Conservation (phyloP, 495 filamentous ascomycete genomes). For the Xylaria bambusicola region DNA sequence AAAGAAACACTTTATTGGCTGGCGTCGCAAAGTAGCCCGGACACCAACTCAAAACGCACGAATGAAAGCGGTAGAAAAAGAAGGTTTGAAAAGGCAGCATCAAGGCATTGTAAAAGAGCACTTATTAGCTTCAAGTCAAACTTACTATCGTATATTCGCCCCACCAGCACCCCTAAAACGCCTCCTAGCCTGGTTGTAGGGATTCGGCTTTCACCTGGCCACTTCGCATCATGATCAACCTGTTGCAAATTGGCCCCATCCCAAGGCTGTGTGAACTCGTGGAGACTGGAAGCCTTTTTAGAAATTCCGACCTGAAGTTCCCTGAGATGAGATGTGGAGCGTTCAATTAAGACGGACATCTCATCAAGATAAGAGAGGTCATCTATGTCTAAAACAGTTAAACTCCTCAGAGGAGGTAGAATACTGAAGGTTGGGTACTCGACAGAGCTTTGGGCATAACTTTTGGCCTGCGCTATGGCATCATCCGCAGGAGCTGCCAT, state of each 20-base stretch:
- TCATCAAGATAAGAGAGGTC: slow-evolving; percentile 87
- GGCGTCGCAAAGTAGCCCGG: background rate
- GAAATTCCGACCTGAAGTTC: slow-evolving; percentile 84
- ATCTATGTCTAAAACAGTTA: slow-evolving; percentile 87
- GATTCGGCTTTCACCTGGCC: slow-evolving; percentile 53
- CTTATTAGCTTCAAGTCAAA: background rate
- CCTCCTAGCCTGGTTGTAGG: slow-evolving; percentile 62
- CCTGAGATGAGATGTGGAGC: slow-evolving; percentile 64
- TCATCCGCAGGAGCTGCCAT: slow-evolving; percentile 35
- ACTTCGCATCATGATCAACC: slow-evolving; percentile 55
- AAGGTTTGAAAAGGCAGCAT: too few relatives aligned
- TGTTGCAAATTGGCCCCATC: slow-evolving; percentile 59
- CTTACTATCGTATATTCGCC: slow-evolving; percentile 63
- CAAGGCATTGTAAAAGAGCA: too few relatives aligned
- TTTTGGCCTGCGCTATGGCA: slow-evolving; percentile 27
- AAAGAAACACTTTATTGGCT: background rate
- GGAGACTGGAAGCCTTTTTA: slow-evolving; percentile 50
- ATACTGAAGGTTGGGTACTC: slow-evolving; percentile 88
- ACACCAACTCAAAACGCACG: background rate
- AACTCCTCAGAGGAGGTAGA: slow-evolving; percentile 75
- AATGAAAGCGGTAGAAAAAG: too few relatives aligned
- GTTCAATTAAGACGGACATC: slow-evolving; percentile 77
- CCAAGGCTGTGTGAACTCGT: slow-evolving; percentile 63
- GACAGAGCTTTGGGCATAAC: slow-evolving; percentile 52
- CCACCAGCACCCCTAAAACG: slow-evolving; percentile 70